Evolutionary conservation across 2,329 filamentous ascomycete species (phyloP).

Genomic region (Penicillium janthinellum): DNA sequence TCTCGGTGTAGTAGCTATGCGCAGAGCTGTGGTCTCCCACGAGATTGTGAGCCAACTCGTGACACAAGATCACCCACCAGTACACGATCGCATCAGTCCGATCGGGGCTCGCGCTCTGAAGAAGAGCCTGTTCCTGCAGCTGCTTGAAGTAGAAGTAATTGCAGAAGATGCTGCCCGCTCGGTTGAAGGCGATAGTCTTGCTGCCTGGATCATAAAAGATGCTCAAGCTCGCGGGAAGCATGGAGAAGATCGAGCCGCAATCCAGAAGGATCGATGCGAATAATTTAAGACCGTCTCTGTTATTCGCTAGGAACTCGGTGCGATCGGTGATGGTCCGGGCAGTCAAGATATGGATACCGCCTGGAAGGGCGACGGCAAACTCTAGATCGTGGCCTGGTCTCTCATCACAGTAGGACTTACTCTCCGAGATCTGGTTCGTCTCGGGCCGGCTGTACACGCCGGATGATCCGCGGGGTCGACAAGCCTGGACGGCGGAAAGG

Average conservation of each 20-base stretch:
- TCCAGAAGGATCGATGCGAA: slow-evolving; percentile 73
- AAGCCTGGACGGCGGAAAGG: slow-evolving; percentile 75
- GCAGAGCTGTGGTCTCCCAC: slow-evolving; percentile 74
- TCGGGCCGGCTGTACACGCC: slow-evolving; percentile 72
- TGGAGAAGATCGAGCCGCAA: slow-evolving; percentile 70
- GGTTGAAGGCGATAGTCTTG: slow-evolving; percentile 90
- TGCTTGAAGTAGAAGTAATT: slow-evolving; percentile 86
- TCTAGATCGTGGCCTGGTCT: slow-evolving; percentile 72
- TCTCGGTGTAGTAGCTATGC: slow-evolving; percentile 83
- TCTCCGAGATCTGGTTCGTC: slow-evolving; percentile 75
- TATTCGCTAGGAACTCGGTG: slow-evolving; percentile 60
- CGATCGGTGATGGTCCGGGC: slow-evolving; percentile 56
- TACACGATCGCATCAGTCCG: slow-evolving; percentile 73
- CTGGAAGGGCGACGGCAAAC: slow-evolving; percentile 69
- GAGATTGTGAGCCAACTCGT: slow-evolving; percentile 94
- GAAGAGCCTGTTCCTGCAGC: slow-evolving; percentile 64
- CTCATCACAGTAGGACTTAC: slow-evolving; percentile 82
- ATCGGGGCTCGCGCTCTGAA: slow-evolving; percentile 41
- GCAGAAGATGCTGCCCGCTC: slow-evolving; percentile 84
- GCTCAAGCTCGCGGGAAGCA: slow-evolving; percentile 70
- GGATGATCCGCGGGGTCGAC: slow-evolving; percentile 73
- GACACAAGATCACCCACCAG: slow-evolving; percentile 95
- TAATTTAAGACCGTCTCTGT: slow-evolving; percentile 64
- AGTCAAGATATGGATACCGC: slow-evolving; percentile 74
- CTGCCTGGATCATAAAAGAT: slow-evolving; percentile 83